Percentiles rank a stretch among this genome's conserved stretches.
Conservation (phyloP, 768 basidiomycete genomes). For the Mycena capillaripes region DNA sequence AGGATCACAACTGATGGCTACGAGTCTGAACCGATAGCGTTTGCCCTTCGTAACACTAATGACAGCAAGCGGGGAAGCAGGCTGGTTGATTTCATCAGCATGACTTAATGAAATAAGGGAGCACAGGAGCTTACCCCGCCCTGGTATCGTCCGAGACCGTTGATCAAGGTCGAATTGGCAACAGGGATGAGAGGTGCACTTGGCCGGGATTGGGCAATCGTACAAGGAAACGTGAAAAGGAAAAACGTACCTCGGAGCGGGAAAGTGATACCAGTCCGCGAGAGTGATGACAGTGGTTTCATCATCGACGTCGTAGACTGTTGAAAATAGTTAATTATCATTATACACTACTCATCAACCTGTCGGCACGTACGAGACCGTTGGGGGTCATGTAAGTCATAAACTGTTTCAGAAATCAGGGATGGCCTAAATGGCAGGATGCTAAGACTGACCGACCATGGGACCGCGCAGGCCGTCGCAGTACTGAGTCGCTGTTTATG, state of each 20-base stretch:
- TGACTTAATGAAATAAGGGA: not conserved
- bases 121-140: conserved; percentile 44
- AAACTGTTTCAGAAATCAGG: conserved; percentile 41
- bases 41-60: conserved; percentile 52
- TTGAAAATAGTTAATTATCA: conserved; percentile 6
- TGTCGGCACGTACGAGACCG: conserved; percentile 36
- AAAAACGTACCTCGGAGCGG: conserved; percentile 12
- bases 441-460: conserved; percentile 44
- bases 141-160: conserved; percentile 62
- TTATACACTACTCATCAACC: not conserved
- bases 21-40: conserved; percentile 64
- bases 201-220: conserved; percentile 20
- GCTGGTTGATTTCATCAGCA: conserved; percentile 26
- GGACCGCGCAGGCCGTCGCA: conserved; percentile 69
- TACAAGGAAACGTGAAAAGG: conserved; percentile 46
- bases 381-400: conserved; percentile 57
- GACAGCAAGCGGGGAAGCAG: conserved; percentile 52
- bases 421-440: not conserved
- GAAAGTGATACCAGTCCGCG: conserved; percentile 55
- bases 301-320: conserved; percentile 55
- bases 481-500: conserved; percentile 60
- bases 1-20: conserved; percentile 61
- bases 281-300: conserved; percentile 62
- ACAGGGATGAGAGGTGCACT: conserved; percentile 44
- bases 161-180: conserved; percentile 48